Evolutionary conservation across 1,284 basidiomycete genomes (phyloP), one percentile per base, ranked within the genome.

Genomic region (Heterobasidion annosum): DNA sequence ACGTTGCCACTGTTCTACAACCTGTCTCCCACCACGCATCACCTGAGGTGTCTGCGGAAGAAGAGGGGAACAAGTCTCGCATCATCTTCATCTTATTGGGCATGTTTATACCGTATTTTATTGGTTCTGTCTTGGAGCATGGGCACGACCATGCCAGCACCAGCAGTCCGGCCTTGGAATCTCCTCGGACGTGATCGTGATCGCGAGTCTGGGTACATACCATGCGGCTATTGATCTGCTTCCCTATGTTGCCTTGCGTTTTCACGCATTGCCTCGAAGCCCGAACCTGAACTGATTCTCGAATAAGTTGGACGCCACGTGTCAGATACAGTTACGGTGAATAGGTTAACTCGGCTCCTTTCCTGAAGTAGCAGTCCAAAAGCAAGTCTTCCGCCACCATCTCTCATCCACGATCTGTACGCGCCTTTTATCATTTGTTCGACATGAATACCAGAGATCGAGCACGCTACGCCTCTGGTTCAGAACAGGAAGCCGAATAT

Each of bases 1-100:
- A 95, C 65, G 94, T 98, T 35, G 93, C 94, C 0, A 95, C 94
- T 2, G 88, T 93, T 37, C 75, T 94, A 25, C 90, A 92, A 65
- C 83, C 88, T 2, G 75, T 88, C 44, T 81, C 86, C 13, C 74
- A 73, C 13, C 70, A 72, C 50, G 59, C 64, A 15, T 62, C 78
- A 53, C 65, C 72, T 9, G 13, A 9, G 19, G 47, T 3, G 4
- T 61, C 71, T 19, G 59, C 69, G 15, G 74, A 73, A 25, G 80
- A 78, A 18, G 66, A 85, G 46, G 69, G 73, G 16, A 76, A 78
- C 43, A 66, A 66, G 47, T 59, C 69, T 35, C 77, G 88, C 32
- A 73, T 81, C 6, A 58, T 70, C 7, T 67, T 89, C 35, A 75
- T 90, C 49, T 64, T 84, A 1, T 57, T 72, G 15, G 91, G 91